Percentiles rank a stretch among this genome's conserved stretches.
Evolutionary conservation across 768 basidiomycete genomes (phyloP).

Genomic region (Dictyophora rubrovolvata): DNA sequence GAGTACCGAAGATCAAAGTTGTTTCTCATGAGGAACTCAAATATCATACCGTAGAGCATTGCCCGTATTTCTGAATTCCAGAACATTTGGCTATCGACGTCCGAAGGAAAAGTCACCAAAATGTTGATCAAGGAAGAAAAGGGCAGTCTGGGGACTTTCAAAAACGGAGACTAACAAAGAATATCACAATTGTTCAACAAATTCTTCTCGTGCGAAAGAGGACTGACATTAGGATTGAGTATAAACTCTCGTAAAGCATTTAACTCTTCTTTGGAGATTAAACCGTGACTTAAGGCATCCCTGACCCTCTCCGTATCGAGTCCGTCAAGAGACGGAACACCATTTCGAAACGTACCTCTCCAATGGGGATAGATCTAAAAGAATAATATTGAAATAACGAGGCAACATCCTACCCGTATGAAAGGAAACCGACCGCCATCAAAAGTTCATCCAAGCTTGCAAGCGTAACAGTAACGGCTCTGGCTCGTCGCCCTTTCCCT

Average conservation of each 20-base stretch:
- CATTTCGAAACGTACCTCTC: slow-evolving; percentile 65
- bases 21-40: slow-evolving; percentile 9
- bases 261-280: slow-evolving; percentile 60
- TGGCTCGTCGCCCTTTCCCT: slow-evolving; percentile 66
- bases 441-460: slow-evolving; percentile 76
- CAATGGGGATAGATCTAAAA: slow-evolving; percentile 71
- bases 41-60: slow-evolving; percentile 50
- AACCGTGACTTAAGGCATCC: slow-evolving; percentile 48
- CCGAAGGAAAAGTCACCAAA: slow-evolving; percentile 67
- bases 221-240: slow-evolving; percentile 65
- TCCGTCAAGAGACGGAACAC: slow-evolving; percentile 56
- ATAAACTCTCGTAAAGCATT: slow-evolving; percentile 59
- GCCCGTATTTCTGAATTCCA: slow-evolving; percentile 58
- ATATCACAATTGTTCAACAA: slow-evolving; percentile 4
- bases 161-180: slow-evolving; percentile 58
- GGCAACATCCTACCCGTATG: background rate
- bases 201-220: background rate
- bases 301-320: slow-evolving; percentile 49
- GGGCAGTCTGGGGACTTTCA: slow-evolving; percentile 75
- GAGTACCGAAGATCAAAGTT: background rate
- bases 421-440: slow-evolving; percentile 47
- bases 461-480: slow-evolving; percentile 76
- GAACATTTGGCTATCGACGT: slow-evolving; percentile 66
- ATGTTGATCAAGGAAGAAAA: slow-evolving; percentile 71
- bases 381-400: background rate